phyloP scores from a whole-genome alignment of 208 protist species.

The Trypanosoma cruzi region DNA sequence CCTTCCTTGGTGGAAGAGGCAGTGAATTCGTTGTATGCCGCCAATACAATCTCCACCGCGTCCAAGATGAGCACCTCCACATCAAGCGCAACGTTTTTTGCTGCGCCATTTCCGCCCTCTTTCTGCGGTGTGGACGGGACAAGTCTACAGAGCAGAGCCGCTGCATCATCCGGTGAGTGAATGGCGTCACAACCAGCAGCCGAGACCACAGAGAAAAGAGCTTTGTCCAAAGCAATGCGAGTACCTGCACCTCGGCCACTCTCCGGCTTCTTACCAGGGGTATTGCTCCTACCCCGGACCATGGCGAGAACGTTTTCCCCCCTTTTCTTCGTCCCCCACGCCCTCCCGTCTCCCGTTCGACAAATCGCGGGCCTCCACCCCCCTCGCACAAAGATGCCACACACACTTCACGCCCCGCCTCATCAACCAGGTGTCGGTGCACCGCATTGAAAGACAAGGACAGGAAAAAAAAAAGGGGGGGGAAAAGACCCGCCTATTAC shows the following conservation, averaged over 20 bases:
- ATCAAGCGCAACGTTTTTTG: not conserved
- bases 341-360: no score
- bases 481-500: not conserved
- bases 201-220: not conserved
- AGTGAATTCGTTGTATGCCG: slow-evolving; percentile 6
- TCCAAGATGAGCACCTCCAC: slow-evolving; percentile 16
- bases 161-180: not conserved
- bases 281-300: not conserved
- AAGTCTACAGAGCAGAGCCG: not conserved
- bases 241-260: not conserved
- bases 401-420: not conserved
- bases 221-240: slow-evolving; percentile 9
- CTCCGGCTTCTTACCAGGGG: not conserved
- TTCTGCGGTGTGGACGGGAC: not conserved
- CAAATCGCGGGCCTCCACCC: no score
- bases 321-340: no score
- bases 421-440: slow-evolving; percentile 5
- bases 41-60: slow-evolving; percentile 6
- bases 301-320: not conserved
- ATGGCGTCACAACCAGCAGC: not conserved
- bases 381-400: not conserved
- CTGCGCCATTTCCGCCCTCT: not conserved
- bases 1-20: not conserved
- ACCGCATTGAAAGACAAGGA: slow-evolving; percentile 6
- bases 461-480: slow-evolving; percentile 17